Evolutionary conservation across 306 rosid genomes (phyloP), one percentile per base, ranked within the genome.

Genomic region (Dryas alaskensis): DNA sequence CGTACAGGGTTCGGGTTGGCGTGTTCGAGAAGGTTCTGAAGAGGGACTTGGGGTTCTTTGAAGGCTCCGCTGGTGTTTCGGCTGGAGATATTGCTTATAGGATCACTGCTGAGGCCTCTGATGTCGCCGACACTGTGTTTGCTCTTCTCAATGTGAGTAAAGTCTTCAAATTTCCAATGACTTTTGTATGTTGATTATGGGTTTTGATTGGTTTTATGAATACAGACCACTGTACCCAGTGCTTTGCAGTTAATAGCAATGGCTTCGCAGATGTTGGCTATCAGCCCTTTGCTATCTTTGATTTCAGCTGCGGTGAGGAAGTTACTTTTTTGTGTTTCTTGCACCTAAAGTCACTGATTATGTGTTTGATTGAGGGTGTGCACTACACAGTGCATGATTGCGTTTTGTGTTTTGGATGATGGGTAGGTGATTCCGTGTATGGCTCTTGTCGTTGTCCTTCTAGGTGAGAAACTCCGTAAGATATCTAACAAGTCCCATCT

Each of bases 81-180:
- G 78, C 86, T 9, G 98, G 98, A 2, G 97, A 93, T 72, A 65
- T 90, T 19, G 92, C 98, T 11, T 86, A 86, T 69, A 79, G 98
- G 73, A 83, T 93, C 78, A 89, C 97, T 49, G 90, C 96, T 12
- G 98, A 93, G 86, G 90, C 93, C 76, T 88, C 97, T 0, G 97
- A 87, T 74, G 83, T 93, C 40, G 93, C 87, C 13, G 82, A 67
- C 58, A 86, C 92, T 39, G 27, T 93, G 6, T 87, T 83, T 69
- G 82, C 92, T 73, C 84, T 93, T 55, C 90, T 93, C 70, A 90
- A 86, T 73, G 98, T 93, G 79, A 70, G 97, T 88, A 47, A 50
- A 10, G 48, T 68, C 54, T 67, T 60, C 27, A n/a, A 47, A 3
- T 60, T 76, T 44, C 40, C 64, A 60, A 27, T n/a, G 2, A 11